Conservation (phyloP, 164 flowering plant genomes). For the Hamamelis virginiana region DNA sequence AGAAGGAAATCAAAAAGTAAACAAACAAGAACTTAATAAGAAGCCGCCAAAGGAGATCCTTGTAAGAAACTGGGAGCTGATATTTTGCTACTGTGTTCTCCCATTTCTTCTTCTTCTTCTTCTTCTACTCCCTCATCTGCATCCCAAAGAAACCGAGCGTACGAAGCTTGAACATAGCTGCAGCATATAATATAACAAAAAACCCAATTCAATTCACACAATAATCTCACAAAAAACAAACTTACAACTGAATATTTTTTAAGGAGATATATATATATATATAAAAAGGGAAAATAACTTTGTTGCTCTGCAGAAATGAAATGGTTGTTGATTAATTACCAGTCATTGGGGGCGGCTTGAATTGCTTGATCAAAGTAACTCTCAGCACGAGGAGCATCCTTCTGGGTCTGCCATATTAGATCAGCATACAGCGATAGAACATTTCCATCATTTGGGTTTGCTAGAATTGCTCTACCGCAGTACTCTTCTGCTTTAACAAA, state of each 20-base stretch:
- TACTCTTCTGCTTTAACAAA: constrained; percentile 74
- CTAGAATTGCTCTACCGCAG: constrained; percentile 76
- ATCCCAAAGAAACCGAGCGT: constrained; percentile 49
- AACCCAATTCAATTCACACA: not conserved
- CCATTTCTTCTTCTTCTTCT: constrained; percentile 9
- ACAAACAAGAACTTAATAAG: constrained; percentile 22
- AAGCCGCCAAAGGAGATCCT: constrained; percentile 40
- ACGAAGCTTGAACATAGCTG: constrained; percentile 44
- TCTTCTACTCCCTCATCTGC: constrained; percentile 33
- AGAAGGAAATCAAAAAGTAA: too few relatives aligned
- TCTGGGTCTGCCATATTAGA: constrained; percentile 66
- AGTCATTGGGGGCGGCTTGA: constrained; percentile 76
- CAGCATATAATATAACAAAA: constrained; percentile 23
- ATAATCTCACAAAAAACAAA: too few relatives aligned
- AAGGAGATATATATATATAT: too few relatives aligned
- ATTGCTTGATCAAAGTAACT: constrained; percentile 79
- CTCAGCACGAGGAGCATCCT: constrained; percentile 68
- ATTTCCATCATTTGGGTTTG: constrained; percentile 65
- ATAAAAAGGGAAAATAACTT: not conserved
- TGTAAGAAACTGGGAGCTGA: constrained; percentile 19
- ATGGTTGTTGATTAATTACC: constrained; percentile 51
- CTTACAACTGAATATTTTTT: too few relatives aligned
- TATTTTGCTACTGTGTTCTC: not conserved
- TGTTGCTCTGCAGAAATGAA: not conserved
- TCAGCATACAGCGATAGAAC: constrained; percentile 68